These are phyloP conservation scores for Arabidopsis hybrid DNA, from an alignment of 441 rosid genomes.

Conservation along the genomic window DNA sequence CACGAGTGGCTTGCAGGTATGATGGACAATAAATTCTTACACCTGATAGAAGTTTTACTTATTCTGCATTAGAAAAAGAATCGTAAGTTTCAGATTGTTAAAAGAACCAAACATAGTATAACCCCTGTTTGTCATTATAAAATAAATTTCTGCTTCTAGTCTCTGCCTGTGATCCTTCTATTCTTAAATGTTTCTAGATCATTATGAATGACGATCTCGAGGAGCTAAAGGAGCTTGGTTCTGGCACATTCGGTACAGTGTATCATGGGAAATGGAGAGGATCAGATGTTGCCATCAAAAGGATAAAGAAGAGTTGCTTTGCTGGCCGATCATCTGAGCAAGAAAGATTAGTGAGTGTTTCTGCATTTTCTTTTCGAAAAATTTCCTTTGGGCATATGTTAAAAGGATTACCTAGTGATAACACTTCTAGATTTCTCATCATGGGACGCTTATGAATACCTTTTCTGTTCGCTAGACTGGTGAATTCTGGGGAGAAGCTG, in stretches of 20 bases:
- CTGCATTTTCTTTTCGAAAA: background rate
- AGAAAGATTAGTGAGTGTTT: slow-evolving; percentile 65
- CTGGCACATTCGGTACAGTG: slow-evolving; percentile 78
- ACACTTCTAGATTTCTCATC: slow-evolving; percentile 4
- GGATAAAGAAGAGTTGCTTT: slow-evolving; percentile 78
- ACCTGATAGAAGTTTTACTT: slow-evolving; percentile 24
- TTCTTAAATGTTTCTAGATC: slow-evolving; percentile 44
- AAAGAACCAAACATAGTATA: slow-evolving; percentile 5
- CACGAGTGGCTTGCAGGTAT: slow-evolving; percentile 80
- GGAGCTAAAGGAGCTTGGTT: slow-evolving; percentile 73
- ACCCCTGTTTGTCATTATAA: slow-evolving; percentile 11
- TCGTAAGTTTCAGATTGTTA: slow-evolving; percentile 19
- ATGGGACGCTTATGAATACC: slow-evolving; percentile 7
- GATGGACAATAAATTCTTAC: slow-evolving; percentile 10
- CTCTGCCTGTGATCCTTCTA: slow-evolving; percentile 15
- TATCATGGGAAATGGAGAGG: slow-evolving; percentile 88
- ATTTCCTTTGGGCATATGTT: background rate
- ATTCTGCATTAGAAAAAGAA: background rate
- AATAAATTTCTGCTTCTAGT: background rate
- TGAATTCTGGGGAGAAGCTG: slow-evolving; percentile 79
- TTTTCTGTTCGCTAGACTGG: slow-evolving; percentile 46
- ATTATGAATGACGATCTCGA: slow-evolving; percentile 77
- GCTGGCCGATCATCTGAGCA: slow-evolving; percentile 74
- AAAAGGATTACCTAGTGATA: slow-evolving; percentile 15
- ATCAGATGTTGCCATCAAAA: slow-evolving; percentile 77